Conservation (phyloP, 2,329 filamentous ascomycete genomes). For the Calonectria hawksworthii region DNA sequence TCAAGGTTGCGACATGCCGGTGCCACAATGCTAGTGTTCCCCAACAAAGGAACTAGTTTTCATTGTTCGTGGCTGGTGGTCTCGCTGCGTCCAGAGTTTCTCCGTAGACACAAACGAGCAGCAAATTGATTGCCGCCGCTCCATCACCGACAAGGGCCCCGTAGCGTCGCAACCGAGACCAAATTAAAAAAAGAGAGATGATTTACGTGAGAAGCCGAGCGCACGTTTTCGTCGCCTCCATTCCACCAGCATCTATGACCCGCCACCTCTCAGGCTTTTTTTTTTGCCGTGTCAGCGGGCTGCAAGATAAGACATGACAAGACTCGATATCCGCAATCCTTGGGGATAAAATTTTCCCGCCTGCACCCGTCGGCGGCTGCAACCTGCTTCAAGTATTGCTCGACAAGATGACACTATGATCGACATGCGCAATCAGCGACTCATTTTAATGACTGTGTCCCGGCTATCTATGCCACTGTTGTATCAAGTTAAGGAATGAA, state of each 20-base stretch:
- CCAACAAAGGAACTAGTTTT: conserved; percentile 16
- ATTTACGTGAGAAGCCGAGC: background rate
- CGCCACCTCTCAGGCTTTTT: background rate
- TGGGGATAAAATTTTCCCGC: background rate
- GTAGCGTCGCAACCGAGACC: background rate
- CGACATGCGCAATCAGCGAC: background rate
- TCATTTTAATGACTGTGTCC: background rate
- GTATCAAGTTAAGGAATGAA: conserved; percentile 34
- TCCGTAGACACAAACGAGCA: conserved; percentile 2
- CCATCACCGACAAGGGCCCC: conserved; percentile 6
- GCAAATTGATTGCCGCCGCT: background rate
- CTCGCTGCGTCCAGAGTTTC: conserved; percentile 3
- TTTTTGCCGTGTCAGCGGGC: background rate
- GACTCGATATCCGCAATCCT: background rate
- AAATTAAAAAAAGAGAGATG: background rate
- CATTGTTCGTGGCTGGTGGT: background rate
- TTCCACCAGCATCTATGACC: background rate
- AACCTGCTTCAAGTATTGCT: background rate
- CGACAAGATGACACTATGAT: conserved; percentile 4
- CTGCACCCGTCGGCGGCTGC: background rate
- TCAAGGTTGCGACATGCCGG: background rate
- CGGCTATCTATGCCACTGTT: background rate
- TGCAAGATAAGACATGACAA: background rate
- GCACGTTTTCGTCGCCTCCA: conserved; percentile 5
- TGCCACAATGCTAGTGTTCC: background rate